Evolutionary conservation across 257 asterid genomes (phyloP).

Genomic region (Echites panduratus): DNA sequence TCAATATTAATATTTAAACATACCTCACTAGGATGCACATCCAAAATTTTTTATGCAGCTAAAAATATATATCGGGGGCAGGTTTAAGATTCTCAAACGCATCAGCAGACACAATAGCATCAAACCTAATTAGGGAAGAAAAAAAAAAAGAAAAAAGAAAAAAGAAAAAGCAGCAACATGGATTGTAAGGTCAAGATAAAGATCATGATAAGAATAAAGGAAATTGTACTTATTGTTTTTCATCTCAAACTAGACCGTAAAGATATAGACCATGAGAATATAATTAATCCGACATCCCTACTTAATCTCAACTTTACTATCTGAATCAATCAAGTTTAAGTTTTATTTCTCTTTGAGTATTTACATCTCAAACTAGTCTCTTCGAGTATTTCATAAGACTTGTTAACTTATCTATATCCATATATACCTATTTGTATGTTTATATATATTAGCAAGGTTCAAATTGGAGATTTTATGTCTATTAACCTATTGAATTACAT

Average conservation of each 20-base stretch:
- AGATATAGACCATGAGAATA: not conserved
- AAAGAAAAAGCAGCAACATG: no score
- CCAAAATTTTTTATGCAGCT: conserved; percentile 79
- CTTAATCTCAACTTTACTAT: not conserved
- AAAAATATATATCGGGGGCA: conserved; percentile 96
- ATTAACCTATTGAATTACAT: no score
- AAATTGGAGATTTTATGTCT: no score
- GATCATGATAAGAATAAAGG: not conserved
- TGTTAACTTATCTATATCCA: no score
- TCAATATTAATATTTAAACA: not conserved
- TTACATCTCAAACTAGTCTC: not conserved
- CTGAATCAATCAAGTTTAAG: not conserved
- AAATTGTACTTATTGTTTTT: not conserved
- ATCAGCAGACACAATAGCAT: conserved; percentile 95
- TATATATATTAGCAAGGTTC: no score
- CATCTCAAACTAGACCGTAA: not conserved
- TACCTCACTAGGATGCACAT: conserved; percentile 84
- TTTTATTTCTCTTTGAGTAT: not conserved
- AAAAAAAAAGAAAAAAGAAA: not conserved
- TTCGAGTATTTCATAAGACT: no score
- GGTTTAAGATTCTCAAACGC: conserved; percentile 95
- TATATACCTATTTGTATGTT: no score
- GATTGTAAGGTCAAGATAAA: conserved; percentile 6
- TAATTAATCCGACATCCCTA: no score
- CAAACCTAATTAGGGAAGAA: conserved; percentile 59